Percentiles rank a stretch among this genome's conserved stretches.
phyloP scores from a whole-genome alignment of 169 alveolate species.

The Cryptosporidium felis region DNA sequence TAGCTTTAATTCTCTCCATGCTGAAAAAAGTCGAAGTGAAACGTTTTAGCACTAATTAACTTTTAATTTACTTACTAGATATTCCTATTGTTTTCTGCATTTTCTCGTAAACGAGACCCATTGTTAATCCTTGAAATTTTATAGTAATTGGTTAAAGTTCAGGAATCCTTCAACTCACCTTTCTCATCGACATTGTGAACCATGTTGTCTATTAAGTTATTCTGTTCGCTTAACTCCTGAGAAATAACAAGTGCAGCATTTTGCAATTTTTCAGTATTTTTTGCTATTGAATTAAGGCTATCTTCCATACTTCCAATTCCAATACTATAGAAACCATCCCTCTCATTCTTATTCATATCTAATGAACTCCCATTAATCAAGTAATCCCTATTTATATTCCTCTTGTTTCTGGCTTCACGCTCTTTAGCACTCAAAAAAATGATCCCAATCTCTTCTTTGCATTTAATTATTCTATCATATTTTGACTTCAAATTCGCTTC shows the following conservation, averaged over 20 bases:
- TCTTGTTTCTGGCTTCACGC: not conserved
- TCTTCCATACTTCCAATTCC: not conserved
- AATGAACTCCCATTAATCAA: not conserved
- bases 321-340: not conserved
- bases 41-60: not conserved
- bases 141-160: not conserved
- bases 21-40: not conserved
- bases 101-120: conserved; percentile 7
- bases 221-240: conserved; percentile 55
- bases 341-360: not conserved
- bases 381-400: conserved; percentile 13
- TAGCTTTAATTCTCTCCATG: conserved; percentile 61
- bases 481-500: not conserved
- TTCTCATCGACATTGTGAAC: not conserved
- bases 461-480: not conserved
- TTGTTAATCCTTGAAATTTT: not conserved
- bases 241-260: conserved; percentile 54
- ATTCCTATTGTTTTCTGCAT: conserved; percentile 35
- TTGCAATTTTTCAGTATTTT: conserved; percentile 28
- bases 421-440: not conserved
- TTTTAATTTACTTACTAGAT: conserved; percentile 43
- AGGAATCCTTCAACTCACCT: conserved; percentile 17
- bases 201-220: conserved; percentile 36
- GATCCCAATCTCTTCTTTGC: not conserved
- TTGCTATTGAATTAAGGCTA: not conserved